These are phyloP conservation scores for Neodidymelliopsis sp. DNA, from an alignment of 2,329 filamentous ascomycete genomes.

Conservation along the genomic window DNA sequence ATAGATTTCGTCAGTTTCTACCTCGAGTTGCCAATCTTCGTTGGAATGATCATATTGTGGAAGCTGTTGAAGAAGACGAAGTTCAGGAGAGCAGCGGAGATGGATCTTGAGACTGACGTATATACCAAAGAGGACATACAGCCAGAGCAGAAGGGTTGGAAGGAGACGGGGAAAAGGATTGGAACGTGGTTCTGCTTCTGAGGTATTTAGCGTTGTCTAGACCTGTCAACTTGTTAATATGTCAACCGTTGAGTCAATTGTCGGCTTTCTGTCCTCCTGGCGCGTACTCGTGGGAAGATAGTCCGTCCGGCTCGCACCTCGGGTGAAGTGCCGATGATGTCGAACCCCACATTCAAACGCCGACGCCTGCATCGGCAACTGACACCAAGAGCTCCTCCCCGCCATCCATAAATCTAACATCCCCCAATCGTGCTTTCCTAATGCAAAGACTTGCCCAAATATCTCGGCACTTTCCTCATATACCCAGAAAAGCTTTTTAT, in stretches of 20 bases:
- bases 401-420: constrained; percentile 7
- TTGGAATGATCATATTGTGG: constrained; percentile 38
- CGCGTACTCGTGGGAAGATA: constrained; percentile 14
- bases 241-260: neutral
- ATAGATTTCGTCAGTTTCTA: constrained; percentile 60
- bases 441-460: constrained; percentile 15
- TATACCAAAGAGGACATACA: constrained; percentile 42
- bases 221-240: neutral
- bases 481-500: constrained; percentile 10
- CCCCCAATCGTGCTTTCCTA: neutral
- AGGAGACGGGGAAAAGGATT: constrained; percentile 29
- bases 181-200: constrained; percentile 42
- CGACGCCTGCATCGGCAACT: constrained; percentile 14
- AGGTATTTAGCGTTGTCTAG: neutral
- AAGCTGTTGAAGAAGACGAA: constrained; percentile 41
- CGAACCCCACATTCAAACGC: constrained; percentile 18
- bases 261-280: neutral
- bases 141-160: constrained; percentile 32
- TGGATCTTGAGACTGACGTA: constrained; percentile 43
- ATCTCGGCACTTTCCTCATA: constrained; percentile 6
- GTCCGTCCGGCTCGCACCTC: constrained; percentile 9
- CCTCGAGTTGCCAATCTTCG: constrained; percentile 49
- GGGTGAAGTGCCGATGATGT: neutral
- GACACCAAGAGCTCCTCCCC: constrained; percentile 11
- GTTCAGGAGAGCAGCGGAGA: constrained; percentile 33